Evolutionary conservation across 345 rosid species (phyloP), one percentile per base, ranked within the genome.

Genomic region (Eucalyptus urophylla): DNA sequence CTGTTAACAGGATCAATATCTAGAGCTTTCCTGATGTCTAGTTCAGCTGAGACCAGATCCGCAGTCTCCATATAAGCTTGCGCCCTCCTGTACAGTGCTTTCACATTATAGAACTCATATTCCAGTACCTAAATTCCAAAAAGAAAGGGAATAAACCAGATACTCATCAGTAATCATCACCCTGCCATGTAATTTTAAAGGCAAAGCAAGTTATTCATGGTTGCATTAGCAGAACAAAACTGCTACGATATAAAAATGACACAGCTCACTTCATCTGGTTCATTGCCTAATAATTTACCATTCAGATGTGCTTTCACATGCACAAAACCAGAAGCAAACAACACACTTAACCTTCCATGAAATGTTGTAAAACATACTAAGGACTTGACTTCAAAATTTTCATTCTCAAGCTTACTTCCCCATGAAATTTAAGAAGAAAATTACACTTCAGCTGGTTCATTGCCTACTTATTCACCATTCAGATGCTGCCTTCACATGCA

Each of bases 1-100:
- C 95, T 92, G 88, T 93, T 93, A 5, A 92, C 90, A 9, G 95
- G 95, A 24, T 94, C 93, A 58, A 94, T 93, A 89, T 94, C 94
- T 27, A 94, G 90, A 24, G 95, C 95, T 49, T 92, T 94, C 88
- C 91, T 93, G 17, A 94, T 90, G 72, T 92, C 95, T 22, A 91
- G 37, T 88, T 94, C 94, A 4, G 95, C 95, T 90, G 90, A 72
- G 45, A 93, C 95, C 83, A 94, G 86, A 89, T 94, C 94, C 2
- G 67, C 90, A 4, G 90, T 88, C 27, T 93, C 91, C 6, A 91
- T 92, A 85, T 94, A 94, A 40, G 95, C 95, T 69, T 93, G 95
- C 3, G 93, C 95, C 60, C 95, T 89, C 44, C 95, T 92, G 65
- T 92, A 94, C 8, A 93, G 88, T 8, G 94, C 95, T 44, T 94